Base-by-base conservation (phyloP, 768 basidiomycete species). In the Tephrocybe rancida region DNA sequence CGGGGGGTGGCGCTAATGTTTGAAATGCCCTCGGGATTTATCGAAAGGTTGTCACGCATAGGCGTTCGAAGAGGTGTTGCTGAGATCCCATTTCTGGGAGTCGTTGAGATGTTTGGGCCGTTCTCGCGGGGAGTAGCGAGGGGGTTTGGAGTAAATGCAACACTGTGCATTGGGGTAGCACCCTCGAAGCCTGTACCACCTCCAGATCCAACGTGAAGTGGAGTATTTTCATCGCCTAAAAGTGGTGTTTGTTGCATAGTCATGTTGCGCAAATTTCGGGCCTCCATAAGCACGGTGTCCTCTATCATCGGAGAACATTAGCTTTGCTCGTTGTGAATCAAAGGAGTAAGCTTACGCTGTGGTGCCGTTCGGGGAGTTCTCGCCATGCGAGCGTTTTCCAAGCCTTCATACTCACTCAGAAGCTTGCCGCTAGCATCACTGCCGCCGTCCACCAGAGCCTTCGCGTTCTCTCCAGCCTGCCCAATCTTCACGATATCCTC, bases 401-500 rank as follows among this genome's bases (percentile, higher is more conserved):
- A 65, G 3, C 87, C 89, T 64, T 96, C 92, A 64, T 98, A 98
- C 50, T 97, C 95, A 56, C 92, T 94, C 48, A 99, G 68, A 34
- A 98, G 73, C 59, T 85, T 82, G n/a, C 85, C 87, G 54, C 87
- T 94, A 11, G 93, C 90, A 59, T 92, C 92, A 48, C 83, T 88
- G 6, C 90, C 92, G 22, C 87, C 87, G 18, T 79, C 83, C 9
- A 95, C 94, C 60, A 98, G 65, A 3, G 89, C 84, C 67, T 94
- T 88, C 16, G 96, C 91, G 61, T 83, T 88, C 73, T 96, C 95
- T 3, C 93, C 88, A 0, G 90, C 89, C 67, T 91, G 86, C 0
- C 97, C 97, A 64, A 98, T 98, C 76, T 98, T 99, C 59, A 97
- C 96, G 56, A 99, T 98, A 59, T 98, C 95, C 73, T 98, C 97